phyloP scores from a whole-genome alignment of 2,329 filamentous ascomycete species.

The Apiospora arundinis region DNA sequence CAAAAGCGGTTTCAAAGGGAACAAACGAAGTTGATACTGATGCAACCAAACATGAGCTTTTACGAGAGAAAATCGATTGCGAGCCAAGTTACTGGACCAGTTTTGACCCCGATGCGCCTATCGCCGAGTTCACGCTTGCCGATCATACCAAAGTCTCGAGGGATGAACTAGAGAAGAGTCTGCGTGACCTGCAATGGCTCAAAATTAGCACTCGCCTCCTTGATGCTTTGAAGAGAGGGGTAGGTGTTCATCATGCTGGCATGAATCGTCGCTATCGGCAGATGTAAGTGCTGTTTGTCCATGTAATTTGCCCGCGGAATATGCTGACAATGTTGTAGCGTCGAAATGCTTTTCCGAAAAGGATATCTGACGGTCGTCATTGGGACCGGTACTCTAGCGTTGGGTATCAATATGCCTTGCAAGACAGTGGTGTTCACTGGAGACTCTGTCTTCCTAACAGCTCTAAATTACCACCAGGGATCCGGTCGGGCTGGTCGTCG shows the following conservation, averaged over 20 bases:
- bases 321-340: conserved; percentile 41
- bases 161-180: conserved; percentile 63
- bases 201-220: conserved; percentile 60
- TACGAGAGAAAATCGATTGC: conserved; percentile 60
- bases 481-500: conserved; percentile 80
- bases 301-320: not conserved
- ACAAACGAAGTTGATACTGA: conserved; percentile 52
- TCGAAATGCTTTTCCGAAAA: conserved; percentile 77
- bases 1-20: conserved; percentile 39
- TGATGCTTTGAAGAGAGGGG: conserved; percentile 67
- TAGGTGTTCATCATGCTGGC: conserved; percentile 81
- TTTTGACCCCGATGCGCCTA: conserved; percentile 71
- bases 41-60: conserved; percentile 61
- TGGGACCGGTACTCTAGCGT: conserved; percentile 76
- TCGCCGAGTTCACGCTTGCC: conserved; percentile 70
- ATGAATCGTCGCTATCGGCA: conserved; percentile 81
- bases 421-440: conserved; percentile 81
- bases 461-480: conserved; percentile 78
- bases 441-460: conserved; percentile 75
- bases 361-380: conserved; percentile 75
- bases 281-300: conserved; percentile 47
- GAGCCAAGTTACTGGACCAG: conserved; percentile 65
- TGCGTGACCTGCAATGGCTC: conserved; percentile 57
- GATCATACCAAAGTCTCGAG: conserved; percentile 63
- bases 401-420: conserved; percentile 86